Conservation (phyloP, 2,329 filamentous ascomycete genomes). For the Fusarium tuaranense region DNA sequence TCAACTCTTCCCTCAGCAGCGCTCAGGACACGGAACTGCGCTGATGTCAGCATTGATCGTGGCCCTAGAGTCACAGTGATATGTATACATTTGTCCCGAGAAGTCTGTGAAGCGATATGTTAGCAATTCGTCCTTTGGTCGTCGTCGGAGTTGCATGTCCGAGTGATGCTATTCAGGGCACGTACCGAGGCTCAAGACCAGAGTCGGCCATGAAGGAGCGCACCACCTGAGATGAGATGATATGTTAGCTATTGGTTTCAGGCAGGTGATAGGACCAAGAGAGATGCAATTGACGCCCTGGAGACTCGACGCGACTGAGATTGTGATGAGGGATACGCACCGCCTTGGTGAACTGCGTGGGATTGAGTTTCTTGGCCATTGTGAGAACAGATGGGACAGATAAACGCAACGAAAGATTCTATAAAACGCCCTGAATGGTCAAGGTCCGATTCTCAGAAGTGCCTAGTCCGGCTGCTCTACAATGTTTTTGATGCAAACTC, state of each 20-base stretch:
- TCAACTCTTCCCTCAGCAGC: conserved; percentile 76
- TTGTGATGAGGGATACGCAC: conserved; percentile 36
- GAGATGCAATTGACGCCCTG: neutral
- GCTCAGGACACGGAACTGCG: conserved; percentile 74
- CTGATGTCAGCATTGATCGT: neutral
- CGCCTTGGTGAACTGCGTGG: conserved; percentile 51
- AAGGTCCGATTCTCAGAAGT: neutral
- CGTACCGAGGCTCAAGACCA: conserved; percentile 87
- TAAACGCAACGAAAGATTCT: neutral
- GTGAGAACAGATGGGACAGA: neutral
- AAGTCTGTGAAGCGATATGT: conserved; percentile 34
- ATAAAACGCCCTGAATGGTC: neutral
- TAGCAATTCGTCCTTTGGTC: neutral
- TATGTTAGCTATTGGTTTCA: too few species aligned
- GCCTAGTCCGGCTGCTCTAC: neutral
- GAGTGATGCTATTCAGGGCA: neutral
- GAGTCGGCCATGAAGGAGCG: conserved; percentile 88
- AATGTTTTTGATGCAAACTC: neutral
- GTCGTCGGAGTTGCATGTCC: neutral
- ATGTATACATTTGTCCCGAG: conserved; percentile 45
- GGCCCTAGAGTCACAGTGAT: fast-evolving
- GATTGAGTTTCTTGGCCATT: conserved; percentile 51
- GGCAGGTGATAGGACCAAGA: too few species aligned
- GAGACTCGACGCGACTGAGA: neutral
- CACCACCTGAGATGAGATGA: conserved; percentile 74